These are phyloP conservation scores for Massarina eburnea DNA, from an alignment of 2,329 filamentous ascomycete genomes.

Conservation along the genomic window DNA sequence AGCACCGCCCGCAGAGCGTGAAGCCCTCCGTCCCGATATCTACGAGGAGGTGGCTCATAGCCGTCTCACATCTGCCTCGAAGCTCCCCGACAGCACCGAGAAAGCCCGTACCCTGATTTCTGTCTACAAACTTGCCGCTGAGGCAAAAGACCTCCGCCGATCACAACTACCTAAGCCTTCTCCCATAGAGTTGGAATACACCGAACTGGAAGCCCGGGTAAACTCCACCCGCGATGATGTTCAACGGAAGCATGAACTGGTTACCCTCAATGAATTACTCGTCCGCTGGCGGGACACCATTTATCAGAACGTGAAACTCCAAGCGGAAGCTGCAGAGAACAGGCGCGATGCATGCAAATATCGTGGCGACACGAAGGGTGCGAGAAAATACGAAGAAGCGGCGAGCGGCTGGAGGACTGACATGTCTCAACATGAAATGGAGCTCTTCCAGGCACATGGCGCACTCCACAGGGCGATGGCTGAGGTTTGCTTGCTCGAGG, in stretches of 20 bases:
- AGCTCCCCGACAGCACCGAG: conserved; percentile 19
- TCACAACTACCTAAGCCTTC: conserved; percentile 13
- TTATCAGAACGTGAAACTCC: conserved; percentile 2
- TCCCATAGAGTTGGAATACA: not conserved
- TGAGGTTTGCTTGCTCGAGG: not conserved
- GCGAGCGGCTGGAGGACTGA: conserved; percentile 9
- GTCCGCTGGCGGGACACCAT: conserved; percentile 1
- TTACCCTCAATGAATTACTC: not conserved
- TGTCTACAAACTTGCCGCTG: conserved; percentile 31
- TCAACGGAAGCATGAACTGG: not conserved
- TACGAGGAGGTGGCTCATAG: conserved; percentile 28
- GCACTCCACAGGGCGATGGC: conserved; percentile 1
- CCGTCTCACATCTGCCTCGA: conserved; percentile 24
- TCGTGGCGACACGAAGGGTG: conserved; percentile 3
- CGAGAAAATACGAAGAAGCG: conserved; percentile 1
- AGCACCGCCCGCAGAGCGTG: conserved; percentile 18
- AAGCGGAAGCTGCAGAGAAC: conserved; percentile 11
- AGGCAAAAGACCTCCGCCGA: conserved; percentile 30
- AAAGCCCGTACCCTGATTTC: conserved; percentile 24
- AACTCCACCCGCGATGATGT: not conserved
- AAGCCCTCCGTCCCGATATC: conserved; percentile 22
- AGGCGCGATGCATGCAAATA: conserved; percentile 9
- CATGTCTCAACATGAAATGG: conserved; percentile 1
- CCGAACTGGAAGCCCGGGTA: not conserved
- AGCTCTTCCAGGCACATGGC: conserved; percentile 2